Percentiles rank a stretch among this genome's conserved stretches.
phyloP scores from a whole-genome alignment of 805 yeast genomes.

The Kodamaea jinghongensis region DNA sequence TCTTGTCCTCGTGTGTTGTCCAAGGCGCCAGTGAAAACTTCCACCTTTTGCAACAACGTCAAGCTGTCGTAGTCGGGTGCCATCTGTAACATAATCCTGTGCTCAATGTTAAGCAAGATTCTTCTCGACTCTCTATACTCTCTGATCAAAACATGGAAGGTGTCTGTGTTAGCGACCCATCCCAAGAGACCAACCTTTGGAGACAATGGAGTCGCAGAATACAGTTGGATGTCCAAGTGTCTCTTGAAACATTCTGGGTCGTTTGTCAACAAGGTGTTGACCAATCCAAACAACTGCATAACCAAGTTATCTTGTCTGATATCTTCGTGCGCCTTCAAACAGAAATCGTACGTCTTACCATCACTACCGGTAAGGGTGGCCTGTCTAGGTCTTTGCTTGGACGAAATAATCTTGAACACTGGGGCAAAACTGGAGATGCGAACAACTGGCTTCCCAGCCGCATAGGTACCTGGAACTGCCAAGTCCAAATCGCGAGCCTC shows the following conservation, averaged over 20 bases:
- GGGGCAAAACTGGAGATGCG: constrained; percentile 77
- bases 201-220: constrained; percentile 91
- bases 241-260: constrained; percentile 96
- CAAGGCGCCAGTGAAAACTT: constrained; percentile 92
- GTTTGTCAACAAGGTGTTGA: constrained; percentile 80
- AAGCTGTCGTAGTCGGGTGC: constrained; percentile 93
- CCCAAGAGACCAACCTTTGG: constrained; percentile 96
- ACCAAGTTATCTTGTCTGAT: constrained; percentile 95
- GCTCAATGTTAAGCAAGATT: constrained; percentile 87
- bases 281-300: constrained; percentile 96
- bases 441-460: constrained; percentile 76
- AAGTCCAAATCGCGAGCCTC: constrained; percentile 76
- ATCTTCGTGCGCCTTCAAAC: constrained; percentile 95
- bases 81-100: constrained; percentile 94
- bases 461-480: constrained; percentile 93
- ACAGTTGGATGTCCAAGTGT: constrained; percentile 88
- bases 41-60: constrained; percentile 88
- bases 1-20: constrained; percentile 97
- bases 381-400: constrained; percentile 94
- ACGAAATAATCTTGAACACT: constrained; percentile 79
- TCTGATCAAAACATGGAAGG: constrained; percentile 88
- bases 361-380: constrained; percentile 80
- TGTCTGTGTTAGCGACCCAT: constrained; percentile 97
- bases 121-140: constrained; percentile 92
- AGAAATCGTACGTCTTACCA: constrained; percentile 83